Percentiles rank a stretch among this genome's conserved stretches.
Conservation (phyloP, 805 yeast genomes). For the Candida lessepsii region DNA sequence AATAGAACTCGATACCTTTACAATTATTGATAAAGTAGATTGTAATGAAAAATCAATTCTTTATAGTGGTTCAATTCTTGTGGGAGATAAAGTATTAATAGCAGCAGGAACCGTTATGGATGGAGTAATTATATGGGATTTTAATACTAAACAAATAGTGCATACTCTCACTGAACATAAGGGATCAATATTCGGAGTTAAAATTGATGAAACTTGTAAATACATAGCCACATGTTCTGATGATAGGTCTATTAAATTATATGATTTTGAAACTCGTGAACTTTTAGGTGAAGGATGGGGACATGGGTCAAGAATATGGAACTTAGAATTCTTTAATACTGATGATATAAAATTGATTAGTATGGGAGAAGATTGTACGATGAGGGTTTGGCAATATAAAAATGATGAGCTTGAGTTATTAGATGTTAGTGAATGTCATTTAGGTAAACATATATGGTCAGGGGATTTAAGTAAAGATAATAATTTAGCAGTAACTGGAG, state of each 20-base stretch:
- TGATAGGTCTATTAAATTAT: constrained; percentile 82
- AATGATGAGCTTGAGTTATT: constrained; percentile 36
- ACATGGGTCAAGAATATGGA: constrained; percentile 94
- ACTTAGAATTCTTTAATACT: constrained; percentile 51
- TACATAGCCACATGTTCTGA: constrained; percentile 83
- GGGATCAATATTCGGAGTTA: constrained; percentile 87
- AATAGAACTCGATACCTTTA: constrained; percentile 24
- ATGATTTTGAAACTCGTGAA: constrained; percentile 58
- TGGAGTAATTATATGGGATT: constrained; percentile 80
- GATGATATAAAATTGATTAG: constrained; percentile 40
- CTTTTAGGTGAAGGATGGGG: constrained; percentile 89
- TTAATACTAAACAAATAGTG: constrained; percentile 39
- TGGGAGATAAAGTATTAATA: constrained; percentile 45
- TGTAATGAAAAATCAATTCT: constrained; percentile 77
- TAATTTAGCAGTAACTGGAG: constrained; percentile 73
- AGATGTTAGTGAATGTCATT: constrained; percentile 60
- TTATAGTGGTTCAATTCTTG: constrained; percentile 78
- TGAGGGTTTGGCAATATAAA: constrained; percentile 68
- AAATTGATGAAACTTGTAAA: constrained; percentile 53
- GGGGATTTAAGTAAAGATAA: constrained; percentile 49
- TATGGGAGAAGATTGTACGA: constrained; percentile 82
- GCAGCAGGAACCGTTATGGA: constrained; percentile 95
- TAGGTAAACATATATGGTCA: constrained; percentile 88
- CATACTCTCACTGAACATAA: constrained; percentile 72
- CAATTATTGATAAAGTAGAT: constrained; percentile 31